Base-by-base conservation (phyloP, 2,329 filamentous ascomycete genomes). In the Clarireedia homoeocarpa region DNA sequence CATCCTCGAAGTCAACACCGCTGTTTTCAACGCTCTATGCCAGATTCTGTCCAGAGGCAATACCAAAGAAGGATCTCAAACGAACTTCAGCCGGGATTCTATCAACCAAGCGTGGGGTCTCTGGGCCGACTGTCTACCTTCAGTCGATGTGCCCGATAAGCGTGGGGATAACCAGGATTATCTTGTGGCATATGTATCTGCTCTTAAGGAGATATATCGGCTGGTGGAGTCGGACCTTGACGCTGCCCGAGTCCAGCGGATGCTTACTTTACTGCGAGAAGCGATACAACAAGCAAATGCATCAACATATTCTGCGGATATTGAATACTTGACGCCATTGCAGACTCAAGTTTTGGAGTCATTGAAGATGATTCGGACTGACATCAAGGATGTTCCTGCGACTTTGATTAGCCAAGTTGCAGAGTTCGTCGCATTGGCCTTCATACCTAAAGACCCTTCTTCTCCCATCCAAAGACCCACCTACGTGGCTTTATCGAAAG, bases 401-500 rank as follows among this genome's bases (percentile, higher is more conserved):
- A 80, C 80, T n/a, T 73, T 96, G 63, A 77, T 91, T 51, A 74
- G 74, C 0, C 80, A 88, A 55, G 78, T 91, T 9, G 82, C 89
- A 1, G 81, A 88, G 50, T 83, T 95, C 58, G 79, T 84, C 7
- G 79, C 82, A 2, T 74, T 95, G 36, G 86, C 89, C 1, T 91
- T 89, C 63, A 59, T 71, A 67, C 14, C 66, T 60, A 58, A 64
- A 60, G 39, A 65, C 56, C 66, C 73, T 56, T 54, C 66, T 58
- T 23, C 70, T 59, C 55, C 72, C 61, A 55, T 70, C 69, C 62
- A 69, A 51, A 83, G 83, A 56, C 87, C 89, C 6, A 95, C 90
- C 0, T 97, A 91, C 67, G 84, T 99, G 55, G 92, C 94, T 36
- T 81, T 97, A 67, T 90, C 91, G 1, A 95, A 94, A 70, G 82